phyloP scores from a whole-genome alignment of 805 yeast species.

The Suhomyces canberraensis region DNA sequence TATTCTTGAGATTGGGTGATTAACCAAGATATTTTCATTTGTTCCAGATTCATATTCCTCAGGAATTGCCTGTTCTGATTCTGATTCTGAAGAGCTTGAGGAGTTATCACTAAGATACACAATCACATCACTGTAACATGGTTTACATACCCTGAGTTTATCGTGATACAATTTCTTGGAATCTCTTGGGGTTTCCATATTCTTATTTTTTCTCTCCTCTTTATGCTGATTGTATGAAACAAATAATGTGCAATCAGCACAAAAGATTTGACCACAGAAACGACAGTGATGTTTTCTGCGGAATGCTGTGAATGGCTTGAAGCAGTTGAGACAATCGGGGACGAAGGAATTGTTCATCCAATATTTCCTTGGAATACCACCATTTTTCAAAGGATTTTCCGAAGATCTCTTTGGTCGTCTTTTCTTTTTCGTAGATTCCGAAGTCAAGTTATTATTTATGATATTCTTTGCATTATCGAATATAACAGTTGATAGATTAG shows the following conservation, averaged over 20 bases:
- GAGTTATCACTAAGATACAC: slow-evolving; percentile 67
- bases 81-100: slow-evolving; percentile 25
- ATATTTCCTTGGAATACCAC: slow-evolving; percentile 69
- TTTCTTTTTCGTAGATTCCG: slow-evolving; percentile 22
- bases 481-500: slow-evolving; percentile 31
- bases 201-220: slow-evolving; percentile 28
- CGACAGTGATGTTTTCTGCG: slow-evolving; percentile 93
- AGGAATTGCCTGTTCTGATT: slow-evolving; percentile 16
- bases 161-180: slow-evolving; percentile 56
- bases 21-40: slow-evolving; percentile 18
- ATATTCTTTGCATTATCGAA: slow-evolving; percentile 39
- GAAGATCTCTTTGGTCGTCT: slow-evolving; percentile 29
- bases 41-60: slow-evolving; percentile 2
- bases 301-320: slow-evolving; percentile 75
- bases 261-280: slow-evolving; percentile 93
- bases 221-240: slow-evolving; percentile 54
- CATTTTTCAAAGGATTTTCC: slow-evolving; percentile 42
- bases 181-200: slow-evolving; percentile 7
- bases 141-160: slow-evolving; percentile 71
- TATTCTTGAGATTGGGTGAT: slow-evolving; percentile 26
- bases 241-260: slow-evolving; percentile 75
- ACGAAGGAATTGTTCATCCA: slow-evolving; percentile 98
- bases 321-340: slow-evolving; percentile 81
- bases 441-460: slow-evolving; percentile 23
- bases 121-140: slow-evolving; percentile 72